A percentile compares a stretch with the other conserved stretches of the same genome.
Evolutionary conservation across 345 rosid genomes (phyloP).

Genomic region (Ricinus communis): DNA sequence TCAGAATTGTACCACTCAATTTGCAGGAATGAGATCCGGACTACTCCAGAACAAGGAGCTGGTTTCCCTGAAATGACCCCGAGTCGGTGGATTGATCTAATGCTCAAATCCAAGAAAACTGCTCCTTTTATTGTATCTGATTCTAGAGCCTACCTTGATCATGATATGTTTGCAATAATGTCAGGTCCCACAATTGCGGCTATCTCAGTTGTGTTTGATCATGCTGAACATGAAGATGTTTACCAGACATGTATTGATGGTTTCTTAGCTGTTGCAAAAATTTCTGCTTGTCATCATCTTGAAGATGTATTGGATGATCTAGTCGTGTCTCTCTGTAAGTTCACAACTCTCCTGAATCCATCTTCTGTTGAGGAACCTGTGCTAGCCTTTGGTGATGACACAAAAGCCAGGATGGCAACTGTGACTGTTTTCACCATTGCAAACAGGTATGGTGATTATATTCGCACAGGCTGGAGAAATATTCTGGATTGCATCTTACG

Average conservation of each 20-base stretch:
- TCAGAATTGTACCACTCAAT: conserved; percentile 84
- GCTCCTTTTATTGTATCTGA: conserved; percentile 80
- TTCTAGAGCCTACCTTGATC: conserved; percentile 86
- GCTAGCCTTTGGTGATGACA: conserved; percentile 91
- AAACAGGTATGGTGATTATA: conserved; percentile 90
- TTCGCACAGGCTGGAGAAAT: conserved; percentile 97
- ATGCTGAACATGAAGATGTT: conserved; percentile 94
- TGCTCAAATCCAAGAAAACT: conserved; percentile 93
- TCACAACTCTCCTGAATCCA: conserved; percentile 89
- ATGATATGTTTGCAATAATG: conserved; percentile 98
- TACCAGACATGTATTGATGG: conserved; percentile 97
- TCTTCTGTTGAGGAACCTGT: conserved; percentile 90
- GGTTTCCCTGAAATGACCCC: conserved; percentile 96
- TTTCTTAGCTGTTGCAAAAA: conserved; percentile 92
- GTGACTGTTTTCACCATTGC: conserved; percentile 96
- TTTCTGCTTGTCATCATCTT: conserved; percentile 96
- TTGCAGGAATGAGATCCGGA: conserved; percentile 97
- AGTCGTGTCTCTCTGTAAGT: conserved; percentile 91
- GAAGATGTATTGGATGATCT: conserved; percentile 98
- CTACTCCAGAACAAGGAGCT: conserved; percentile 90
- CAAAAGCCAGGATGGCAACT: conserved; percentile 95
- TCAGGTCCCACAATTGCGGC: conserved; percentile 99
- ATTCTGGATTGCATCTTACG: conserved; percentile 92
- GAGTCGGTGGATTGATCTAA: conserved; percentile 99
- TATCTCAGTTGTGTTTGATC: conserved; percentile 96